These are phyloP conservation scores for Linnemannia schmuckeri DNA, from an alignment of 192 early-diverging fungal genomes.

Conservation along the genomic window DNA sequence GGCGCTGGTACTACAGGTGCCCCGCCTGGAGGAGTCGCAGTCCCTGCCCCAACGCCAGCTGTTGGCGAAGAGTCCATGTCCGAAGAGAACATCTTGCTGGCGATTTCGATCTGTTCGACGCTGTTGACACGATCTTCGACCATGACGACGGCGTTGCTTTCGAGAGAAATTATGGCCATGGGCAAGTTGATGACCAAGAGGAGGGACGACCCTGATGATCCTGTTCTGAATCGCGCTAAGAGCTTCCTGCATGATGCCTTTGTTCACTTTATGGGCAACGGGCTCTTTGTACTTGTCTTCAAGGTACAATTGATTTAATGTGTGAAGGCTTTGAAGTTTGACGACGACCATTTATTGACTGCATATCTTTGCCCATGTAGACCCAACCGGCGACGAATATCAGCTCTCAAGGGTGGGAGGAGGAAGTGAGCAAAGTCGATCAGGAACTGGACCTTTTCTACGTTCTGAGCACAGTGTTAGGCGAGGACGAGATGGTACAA, in stretches of 20 bases:
- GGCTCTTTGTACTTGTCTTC: conserved; percentile 73
- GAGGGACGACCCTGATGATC: conserved; percentile 57
- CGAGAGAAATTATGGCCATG: conserved; percentile 69
- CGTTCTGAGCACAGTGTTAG: conserved; percentile 63
- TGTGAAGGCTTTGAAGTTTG: not conserved
- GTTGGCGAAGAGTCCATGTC: conserved; percentile 39
- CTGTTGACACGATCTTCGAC: conserved; percentile 66
- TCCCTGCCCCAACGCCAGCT: not conserved
- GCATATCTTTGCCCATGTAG: not conserved
- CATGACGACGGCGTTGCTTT: conserved; percentile 67
- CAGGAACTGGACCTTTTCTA: conserved; percentile 67
- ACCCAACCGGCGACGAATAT: conserved; percentile 25
- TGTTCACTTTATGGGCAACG: conserved; percentile 66
- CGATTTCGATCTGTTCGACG: conserved; percentile 63
- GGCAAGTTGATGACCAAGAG: conserved; percentile 67
- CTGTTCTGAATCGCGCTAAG: conserved; percentile 62
- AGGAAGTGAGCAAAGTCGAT: conserved; percentile 51
- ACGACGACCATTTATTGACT: not conserved
- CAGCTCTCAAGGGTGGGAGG: conserved; percentile 50
- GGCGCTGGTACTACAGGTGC: not conserved
- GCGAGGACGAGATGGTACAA: conserved; percentile 62
- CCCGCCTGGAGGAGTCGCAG: not conserved
- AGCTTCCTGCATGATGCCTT: conserved; percentile 68
- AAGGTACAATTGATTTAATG: conserved; percentile 55
- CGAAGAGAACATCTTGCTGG: conserved; percentile 70